A percentile compares a stretch with the other conserved stretches of the same genome.
phyloP scores from a whole-genome alignment of 1,284 basidiomycete species.

The Ustilago hordei region DNA sequence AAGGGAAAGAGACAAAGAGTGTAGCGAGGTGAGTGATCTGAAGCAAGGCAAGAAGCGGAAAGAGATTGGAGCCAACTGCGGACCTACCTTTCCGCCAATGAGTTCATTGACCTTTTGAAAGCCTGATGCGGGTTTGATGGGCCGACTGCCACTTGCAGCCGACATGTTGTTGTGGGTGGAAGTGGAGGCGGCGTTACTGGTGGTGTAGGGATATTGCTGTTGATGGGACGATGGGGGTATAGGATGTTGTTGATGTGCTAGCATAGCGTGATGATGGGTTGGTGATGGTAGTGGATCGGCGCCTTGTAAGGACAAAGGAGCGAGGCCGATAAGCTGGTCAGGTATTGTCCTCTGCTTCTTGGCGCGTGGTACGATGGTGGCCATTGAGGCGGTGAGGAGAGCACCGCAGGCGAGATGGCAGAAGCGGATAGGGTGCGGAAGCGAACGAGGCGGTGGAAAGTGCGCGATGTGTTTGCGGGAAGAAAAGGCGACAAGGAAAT shows the following conservation, averaged over 20 bases:
- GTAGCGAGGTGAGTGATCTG: too few relatives aligned
- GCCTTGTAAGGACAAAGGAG: conserved; percentile 26
- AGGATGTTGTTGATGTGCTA: conserved; percentile 49
- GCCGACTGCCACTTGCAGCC: conserved; percentile 37
- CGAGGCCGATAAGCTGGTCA: conserved; percentile 35
- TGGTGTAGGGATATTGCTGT: conserved; percentile 24
- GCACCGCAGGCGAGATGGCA: background rate
- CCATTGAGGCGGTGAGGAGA: conserved; percentile 28
- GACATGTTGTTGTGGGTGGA: conserved; percentile 27
- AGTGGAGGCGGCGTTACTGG: conserved; percentile 9
- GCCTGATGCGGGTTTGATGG: conserved; percentile 26
- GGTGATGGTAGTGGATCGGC: conserved; percentile 10
- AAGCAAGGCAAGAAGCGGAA: too few relatives aligned
- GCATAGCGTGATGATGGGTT: conserved; percentile 28
- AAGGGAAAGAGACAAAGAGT: background rate
- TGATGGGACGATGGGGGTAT: conserved; percentile 26
- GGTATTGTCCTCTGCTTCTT: conserved; percentile 55
- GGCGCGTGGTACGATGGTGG: conserved; percentile 52
- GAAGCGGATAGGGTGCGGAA: background rate
- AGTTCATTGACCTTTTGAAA: conserved; percentile 59
- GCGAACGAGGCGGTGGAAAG: background rate
- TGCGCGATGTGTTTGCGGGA: background rate
- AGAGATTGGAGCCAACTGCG: background rate
- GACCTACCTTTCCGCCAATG: conserved; percentile 59
- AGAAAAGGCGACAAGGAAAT: background rate